Conservation (phyloP, 306 rosid genomes). For the Betula pendula region DNA sequence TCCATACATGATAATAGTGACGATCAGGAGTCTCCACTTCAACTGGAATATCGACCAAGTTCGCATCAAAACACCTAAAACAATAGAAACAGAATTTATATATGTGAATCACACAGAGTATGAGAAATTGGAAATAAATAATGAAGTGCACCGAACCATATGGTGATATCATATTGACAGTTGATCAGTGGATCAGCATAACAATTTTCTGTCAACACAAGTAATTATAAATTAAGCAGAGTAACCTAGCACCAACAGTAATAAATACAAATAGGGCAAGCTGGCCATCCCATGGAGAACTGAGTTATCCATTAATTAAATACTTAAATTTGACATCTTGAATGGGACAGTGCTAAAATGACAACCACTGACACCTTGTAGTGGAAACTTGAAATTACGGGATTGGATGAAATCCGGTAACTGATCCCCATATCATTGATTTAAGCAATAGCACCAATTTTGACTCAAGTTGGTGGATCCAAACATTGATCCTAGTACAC, state of each 20-base stretch:
- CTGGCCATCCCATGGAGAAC: background rate
- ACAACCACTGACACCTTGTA: background rate
- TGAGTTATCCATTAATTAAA: background rate
- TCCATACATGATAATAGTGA: conserved; percentile 82
- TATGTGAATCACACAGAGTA: background rate
- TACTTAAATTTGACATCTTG: background rate
- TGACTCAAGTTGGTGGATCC: background rate
- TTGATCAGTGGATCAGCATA: background rate
- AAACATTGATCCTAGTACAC: background rate
- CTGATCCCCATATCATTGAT: background rate
- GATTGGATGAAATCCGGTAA: background rate
- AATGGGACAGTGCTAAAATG: background rate
- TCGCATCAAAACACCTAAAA: conserved; percentile 69
- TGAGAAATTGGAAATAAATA: conserved; percentile 4
- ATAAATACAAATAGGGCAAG: background rate
- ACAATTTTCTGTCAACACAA: background rate
- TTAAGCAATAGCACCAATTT: background rate
- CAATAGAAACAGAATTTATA: background rate
- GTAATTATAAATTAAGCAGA: background rate
- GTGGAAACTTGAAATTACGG: background rate
- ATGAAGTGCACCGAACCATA: background rate
- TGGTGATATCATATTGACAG: background rate
- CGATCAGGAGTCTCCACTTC: conserved; percentile 97
- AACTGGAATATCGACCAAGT: conserved; percentile 78
- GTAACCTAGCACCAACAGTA: background rate